phyloP scores from a whole-genome alignment of 495 filamentous ascomycete species.

The Penicillium crystallinum region DNA sequence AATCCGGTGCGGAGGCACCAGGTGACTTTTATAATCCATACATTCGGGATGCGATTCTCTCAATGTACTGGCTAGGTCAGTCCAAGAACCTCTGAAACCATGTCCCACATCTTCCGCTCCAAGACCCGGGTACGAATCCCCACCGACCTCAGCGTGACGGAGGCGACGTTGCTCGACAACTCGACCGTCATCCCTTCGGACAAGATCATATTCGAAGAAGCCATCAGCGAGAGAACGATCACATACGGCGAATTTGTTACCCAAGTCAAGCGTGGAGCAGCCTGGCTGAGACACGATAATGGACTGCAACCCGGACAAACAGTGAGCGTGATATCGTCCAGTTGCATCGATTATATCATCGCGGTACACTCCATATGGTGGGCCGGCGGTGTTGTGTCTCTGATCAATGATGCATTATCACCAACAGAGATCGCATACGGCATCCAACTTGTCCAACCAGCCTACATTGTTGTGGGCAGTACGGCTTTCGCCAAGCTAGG shows the following conservation, averaged over 20 bases:
- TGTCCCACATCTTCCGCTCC: not conserved
- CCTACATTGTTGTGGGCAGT: slow-evolving; percentile 38
- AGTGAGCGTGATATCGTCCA: not conserved
- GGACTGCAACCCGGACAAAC: not conserved
- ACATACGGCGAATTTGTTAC: not conserved
- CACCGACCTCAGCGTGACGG: not conserved
- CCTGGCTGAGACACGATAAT: not conserved
- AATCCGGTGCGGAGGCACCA: not conserved
- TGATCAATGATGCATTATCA: slow-evolving; percentile 74
- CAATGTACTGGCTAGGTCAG: not conserved
- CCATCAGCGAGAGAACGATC: not conserved
- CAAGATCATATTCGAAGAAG: not conserved
- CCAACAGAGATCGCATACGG: slow-evolving; percentile 67
- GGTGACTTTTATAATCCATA: not conserved
- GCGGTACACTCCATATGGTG: slow-evolving; percentile 68
- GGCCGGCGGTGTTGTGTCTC: slow-evolving; percentile 67
- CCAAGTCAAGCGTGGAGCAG: not conserved
- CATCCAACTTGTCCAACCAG: slow-evolving; percentile 61
- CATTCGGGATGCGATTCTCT: not conserved
- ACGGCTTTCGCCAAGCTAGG: not conserved
- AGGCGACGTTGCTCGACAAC: not conserved
- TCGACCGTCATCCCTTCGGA: not conserved
- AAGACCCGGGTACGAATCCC: not conserved
- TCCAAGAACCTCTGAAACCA: not conserved
- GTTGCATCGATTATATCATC: slow-evolving; percentile 11